phyloP scores from a whole-genome alignment of 495 filamentous ascomycete species.

The Daldinia bambusicola region DNA sequence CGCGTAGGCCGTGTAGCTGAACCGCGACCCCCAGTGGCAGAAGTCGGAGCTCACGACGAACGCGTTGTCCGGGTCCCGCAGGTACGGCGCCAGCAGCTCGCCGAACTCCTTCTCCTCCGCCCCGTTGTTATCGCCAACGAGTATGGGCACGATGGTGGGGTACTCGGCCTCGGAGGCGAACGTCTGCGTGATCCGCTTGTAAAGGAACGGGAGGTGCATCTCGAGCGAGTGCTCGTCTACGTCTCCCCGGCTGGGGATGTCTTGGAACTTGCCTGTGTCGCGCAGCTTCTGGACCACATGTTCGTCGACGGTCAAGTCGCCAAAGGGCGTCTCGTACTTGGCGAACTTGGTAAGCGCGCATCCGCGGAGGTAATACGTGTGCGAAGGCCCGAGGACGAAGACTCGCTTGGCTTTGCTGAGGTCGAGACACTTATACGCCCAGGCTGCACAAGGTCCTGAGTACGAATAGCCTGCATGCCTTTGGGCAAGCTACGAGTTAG shows the following conservation, averaged over 20 bases:
- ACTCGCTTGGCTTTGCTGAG: conserved; percentile 83
- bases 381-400: conserved; percentile 94
- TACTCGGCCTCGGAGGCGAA: conserved; percentile 62
- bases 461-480: conserved; percentile 98
- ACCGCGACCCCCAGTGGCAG: conserved; percentile 93
- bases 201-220: conserved; percentile 95
- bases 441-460: conserved; percentile 92
- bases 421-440: conserved; percentile 93
- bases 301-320: conserved; percentile 78
- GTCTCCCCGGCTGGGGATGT: conserved; percentile 75
- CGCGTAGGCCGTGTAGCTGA: conserved; percentile 85
- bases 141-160: conserved; percentile 83
- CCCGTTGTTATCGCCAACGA: conserved; percentile 80
- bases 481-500: conserved; percentile 25
- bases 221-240: conserved; percentile 94
- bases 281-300: conserved; percentile 71
- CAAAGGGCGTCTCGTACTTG: conserved; percentile 86
- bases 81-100: conserved; percentile 76
- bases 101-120: conserved; percentile 76
- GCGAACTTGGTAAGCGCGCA: conserved; percentile 80
- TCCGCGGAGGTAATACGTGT: conserved; percentile 81
- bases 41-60: conserved; percentile 96
- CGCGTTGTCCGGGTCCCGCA: conserved; percentile 77
- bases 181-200: conserved; percentile 77
- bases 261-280: conserved; percentile 72